Percentiles rank a stretch among this genome's conserved stretches.
Conservation (phyloP, 768 basidiomycete genomes). For the Lentinula sp. region DNA sequence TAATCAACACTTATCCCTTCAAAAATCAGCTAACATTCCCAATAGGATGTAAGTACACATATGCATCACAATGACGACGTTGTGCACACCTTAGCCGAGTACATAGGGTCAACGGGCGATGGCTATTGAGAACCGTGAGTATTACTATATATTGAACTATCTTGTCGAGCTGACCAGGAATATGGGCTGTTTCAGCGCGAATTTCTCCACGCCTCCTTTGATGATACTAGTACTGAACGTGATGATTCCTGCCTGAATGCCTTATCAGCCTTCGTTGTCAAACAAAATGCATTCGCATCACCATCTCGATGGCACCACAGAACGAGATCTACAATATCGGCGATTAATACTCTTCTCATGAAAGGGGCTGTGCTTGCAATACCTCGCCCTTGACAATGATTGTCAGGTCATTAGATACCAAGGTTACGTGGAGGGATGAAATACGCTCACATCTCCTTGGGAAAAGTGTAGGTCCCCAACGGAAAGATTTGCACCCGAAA, state of each 20-base stretch:
- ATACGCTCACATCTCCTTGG: constrained; percentile 54
- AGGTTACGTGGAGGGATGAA: neutral
- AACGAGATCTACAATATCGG: constrained; percentile 46
- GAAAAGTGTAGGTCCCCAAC: constrained; percentile 79
- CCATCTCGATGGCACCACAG: constrained; percentile 79
- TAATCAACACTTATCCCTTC: constrained; percentile 72
- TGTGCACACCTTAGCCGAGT: constrained; percentile 51
- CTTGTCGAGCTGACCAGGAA: constrained; percentile 46
- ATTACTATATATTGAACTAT: neutral
- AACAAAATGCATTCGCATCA: constrained; percentile 12
- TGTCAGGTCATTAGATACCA: too few species aligned
- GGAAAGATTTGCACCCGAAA: constrained; percentile 70
- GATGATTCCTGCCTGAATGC: constrained; percentile 57
- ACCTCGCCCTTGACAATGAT: constrained; percentile 59
- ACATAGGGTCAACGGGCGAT: constrained; percentile 69
- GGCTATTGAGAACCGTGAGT: constrained; percentile 33
- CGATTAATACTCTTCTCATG: neutral
- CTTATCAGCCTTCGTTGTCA: neutral
- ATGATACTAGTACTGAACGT: constrained; percentile 70
- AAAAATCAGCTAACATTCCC: constrained; percentile 48
- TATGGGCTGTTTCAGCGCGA: constrained; percentile 68
- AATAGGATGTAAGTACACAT: neutral
- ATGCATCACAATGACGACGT: neutral
- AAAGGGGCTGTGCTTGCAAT: constrained; percentile 1
- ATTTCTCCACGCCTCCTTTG: constrained; percentile 69